Base-by-base conservation (phyloP, 177 flowering plant species). In the Vitis hybrid region DNA sequence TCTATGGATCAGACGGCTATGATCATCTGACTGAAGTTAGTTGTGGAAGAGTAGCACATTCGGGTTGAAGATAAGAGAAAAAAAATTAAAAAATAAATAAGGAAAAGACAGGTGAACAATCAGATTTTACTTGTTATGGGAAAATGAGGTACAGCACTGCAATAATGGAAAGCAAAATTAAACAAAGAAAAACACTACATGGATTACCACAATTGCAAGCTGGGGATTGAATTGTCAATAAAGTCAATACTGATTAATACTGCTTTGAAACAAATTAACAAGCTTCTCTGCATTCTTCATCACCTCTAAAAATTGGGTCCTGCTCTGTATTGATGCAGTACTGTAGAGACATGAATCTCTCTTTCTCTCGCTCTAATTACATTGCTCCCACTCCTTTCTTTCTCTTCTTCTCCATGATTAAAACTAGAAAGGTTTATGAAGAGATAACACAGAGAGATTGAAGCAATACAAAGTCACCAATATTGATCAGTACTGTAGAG, bases 381-480 rank as follows among this genome's bases (percentile, higher is more conserved):
- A 2, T 65, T 40, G 52, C 5, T 18, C 2, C 8, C 12, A 18
- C 10, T 18, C 21, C 30, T 57, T 57, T 8, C 12, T 17, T 55
- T 55, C 8, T 55, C 15, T n/a, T 63, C 54, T 15, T 17, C 15
- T 45, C 21, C 54, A 45, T 7, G 19, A 19, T 11, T 21, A 65
- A 52, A 52, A n/a, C 12, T 19, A 51, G 12, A 65, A 65, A 52
- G 68, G 50, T 14, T 14, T 1, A 49, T 40, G 48, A 13, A 15
- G 8, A 45, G 9, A 10, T 21, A 14, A 49, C 12, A 14, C 3
- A 26, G 32, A 9, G 54, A 49, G 32, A 56, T 62, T 50, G n/a
- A 32, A 67, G 67, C 49, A 56, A 68, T 62, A 56, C 4, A 56
- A 73, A 32, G 52, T 56, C 11, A 4, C 32, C 19, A 30, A n/a